A percentile compares a stretch with the other conserved stretches of the same genome.
Conservation (phyloP, 352 stramenopile species). For the Paralagenidium karlingii region DNA sequence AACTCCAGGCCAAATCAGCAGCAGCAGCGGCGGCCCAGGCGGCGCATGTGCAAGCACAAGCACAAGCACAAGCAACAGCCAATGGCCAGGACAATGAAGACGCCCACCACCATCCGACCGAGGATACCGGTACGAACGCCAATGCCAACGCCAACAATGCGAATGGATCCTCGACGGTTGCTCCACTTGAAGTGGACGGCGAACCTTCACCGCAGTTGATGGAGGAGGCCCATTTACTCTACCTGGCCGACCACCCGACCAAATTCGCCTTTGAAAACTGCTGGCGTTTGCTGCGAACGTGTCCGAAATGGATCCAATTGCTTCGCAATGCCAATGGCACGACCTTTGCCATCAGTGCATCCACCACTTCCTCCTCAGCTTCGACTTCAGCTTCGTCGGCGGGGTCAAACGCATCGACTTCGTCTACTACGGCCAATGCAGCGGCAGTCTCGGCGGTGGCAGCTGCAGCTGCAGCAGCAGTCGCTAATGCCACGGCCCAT, state of each 20-base stretch:
- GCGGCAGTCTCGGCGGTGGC: too few species aligned
- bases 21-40: constrained; percentile 1
- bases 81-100: constrained; percentile 1
- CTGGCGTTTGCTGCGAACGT: constrained; percentile 54
- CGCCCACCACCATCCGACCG: constrained; percentile 9
- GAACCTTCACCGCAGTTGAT: constrained; percentile 39
- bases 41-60: neutral
- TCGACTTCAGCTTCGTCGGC: too few species aligned
- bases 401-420: too few species aligned
- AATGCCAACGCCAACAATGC: too few species aligned
- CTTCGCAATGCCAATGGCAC: constrained; percentile 30
- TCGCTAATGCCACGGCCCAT: too few species aligned
- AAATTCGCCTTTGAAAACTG: constrained; percentile 65
- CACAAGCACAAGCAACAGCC: constrained; percentile 1
- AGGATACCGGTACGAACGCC: too few species aligned
- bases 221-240: constrained; percentile 36
- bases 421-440: too few species aligned
- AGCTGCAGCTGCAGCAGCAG: too few species aligned
- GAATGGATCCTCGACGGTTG: too few species aligned
- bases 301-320: constrained; percentile 47
- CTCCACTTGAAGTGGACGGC: too few species aligned
- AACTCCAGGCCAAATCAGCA: constrained; percentile 17
- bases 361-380: constrained; percentile 4
- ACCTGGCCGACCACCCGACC: constrained; percentile 22
- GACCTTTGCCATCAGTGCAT: too few species aligned